Conservation (phyloP, 2,329 filamentous ascomycete species). For the Fusarium penzigii region DNA sequence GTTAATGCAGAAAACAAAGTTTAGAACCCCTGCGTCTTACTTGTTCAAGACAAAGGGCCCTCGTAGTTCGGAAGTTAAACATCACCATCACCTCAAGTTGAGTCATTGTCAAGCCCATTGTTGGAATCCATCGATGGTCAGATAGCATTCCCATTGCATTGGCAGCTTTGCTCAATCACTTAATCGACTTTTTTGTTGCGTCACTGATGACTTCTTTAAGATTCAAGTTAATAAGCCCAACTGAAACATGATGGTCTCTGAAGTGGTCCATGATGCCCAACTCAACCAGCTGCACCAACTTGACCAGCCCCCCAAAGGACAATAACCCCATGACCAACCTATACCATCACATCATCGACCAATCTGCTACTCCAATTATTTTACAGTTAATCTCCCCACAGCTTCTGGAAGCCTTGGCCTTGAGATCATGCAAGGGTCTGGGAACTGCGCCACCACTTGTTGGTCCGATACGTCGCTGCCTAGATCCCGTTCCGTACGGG, state of each 20-base stretch:
- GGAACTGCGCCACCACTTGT: slow-evolving; percentile 27
- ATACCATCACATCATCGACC: neutral
- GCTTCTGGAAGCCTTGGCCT: slow-evolving; percentile 6
- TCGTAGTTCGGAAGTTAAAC: neutral
- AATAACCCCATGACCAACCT: neutral
- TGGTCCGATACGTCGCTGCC: slow-evolving; percentile 6
- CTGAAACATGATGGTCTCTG: neutral
- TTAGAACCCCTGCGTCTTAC: too few species aligned
- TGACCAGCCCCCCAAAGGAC: neutral
- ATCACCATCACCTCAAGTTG: neutral
- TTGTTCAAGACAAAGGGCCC: too few species aligned
- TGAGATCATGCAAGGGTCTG: neutral
- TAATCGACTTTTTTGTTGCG: neutral
- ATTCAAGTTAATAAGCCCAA: too few species aligned
- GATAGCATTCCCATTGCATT: neutral
- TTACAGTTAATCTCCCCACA: neutral
- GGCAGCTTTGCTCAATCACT: neutral
- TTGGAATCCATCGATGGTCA: neutral
- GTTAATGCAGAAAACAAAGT: too few species aligned
- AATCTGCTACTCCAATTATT: too few species aligned
- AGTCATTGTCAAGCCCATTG: neutral
- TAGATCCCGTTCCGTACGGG: slow-evolving; percentile 8
- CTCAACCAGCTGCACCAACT: neutral
- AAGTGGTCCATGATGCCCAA: neutral
- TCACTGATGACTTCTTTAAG: neutral